Base-by-base conservation (phyloP, 805 yeast species). In the Saccharomyces mikatae region DNA sequence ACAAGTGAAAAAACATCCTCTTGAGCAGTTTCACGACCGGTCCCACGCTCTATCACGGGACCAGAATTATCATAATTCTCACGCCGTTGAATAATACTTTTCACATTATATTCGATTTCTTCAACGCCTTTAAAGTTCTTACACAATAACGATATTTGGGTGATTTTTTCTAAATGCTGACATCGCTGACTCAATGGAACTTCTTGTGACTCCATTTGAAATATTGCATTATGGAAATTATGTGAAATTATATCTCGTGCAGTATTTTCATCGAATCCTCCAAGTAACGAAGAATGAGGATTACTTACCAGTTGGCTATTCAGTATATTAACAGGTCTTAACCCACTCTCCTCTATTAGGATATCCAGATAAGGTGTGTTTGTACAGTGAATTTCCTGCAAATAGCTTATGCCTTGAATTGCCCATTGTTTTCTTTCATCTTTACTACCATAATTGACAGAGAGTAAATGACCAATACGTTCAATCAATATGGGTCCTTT, bases 61-160 rank as follows among this genome's bases (percentile, higher is more conserved):
- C 17, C 17, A 17, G 11, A 36, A 4, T 2, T 36, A 17, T 36
- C 44, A 36, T 17, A 17, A n/a, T 36, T 17, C 13, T 17, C 13
- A 17, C 4, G 44, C 24, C 44, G 44, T 26, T 55, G 46, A 9
- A 31, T 27, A 13, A 48, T 51, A 8, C 52, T 51, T 6, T 50
- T 54, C 2, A 65, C 11, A 32, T 64, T 56, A 36, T 62, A 57
- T n/a, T 63, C 64, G 4, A 68, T 41, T 47, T 65, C 69, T 31
- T 63, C 65, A 11, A 66, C 27, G 21, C 55, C 58, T 22, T 59
- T 60, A 52, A 56, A 66, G 41, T 62, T 57, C 21, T 54, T 52
- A 1, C 58, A 29, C 14, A 66, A 49, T 17, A 66, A 41, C n/a
- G 59, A 47, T 6, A 63, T 8, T 41, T 62, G 56, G 0, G 59